phyloP scores from a whole-genome alignment of 1,139 yeast species.

The Sugiyamaella pinicola region DNA sequence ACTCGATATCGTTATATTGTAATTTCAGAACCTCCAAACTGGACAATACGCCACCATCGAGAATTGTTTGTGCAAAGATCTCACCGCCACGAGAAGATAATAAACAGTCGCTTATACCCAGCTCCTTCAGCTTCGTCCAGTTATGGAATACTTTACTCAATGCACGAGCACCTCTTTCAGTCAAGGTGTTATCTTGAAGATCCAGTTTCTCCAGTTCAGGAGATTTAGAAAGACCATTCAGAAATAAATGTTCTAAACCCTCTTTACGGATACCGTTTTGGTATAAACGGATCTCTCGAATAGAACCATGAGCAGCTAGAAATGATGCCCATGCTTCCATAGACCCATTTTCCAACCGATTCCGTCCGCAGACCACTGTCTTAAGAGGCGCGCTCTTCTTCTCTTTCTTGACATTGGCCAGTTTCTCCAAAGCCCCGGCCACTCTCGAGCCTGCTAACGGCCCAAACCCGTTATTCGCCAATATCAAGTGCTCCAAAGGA shows the following conservation, averaged over 20 bases:
- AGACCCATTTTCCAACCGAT: slow-evolving; percentile 94
- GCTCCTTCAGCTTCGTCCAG: slow-evolving; percentile 67
- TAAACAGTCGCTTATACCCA: slow-evolving; percentile 87
- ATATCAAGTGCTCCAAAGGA: slow-evolving; percentile 78
- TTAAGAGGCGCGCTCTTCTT: slow-evolving; percentile 51
- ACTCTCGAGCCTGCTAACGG: slow-evolving; percentile 96
- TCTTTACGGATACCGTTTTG: slow-evolving; percentile 97
- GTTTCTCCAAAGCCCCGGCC: slow-evolving; percentile 76
- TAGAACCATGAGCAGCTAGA: slow-evolving; percentile 73
- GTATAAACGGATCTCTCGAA: slow-evolving; percentile 76
- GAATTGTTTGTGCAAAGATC: slow-evolving; percentile 49
- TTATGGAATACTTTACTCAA: slow-evolving; percentile 59
- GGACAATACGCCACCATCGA: slow-evolving; percentile 35
- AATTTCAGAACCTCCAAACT: slow-evolving; percentile 63
- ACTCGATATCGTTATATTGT: slow-evolving; percentile 88
- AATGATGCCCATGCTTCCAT: slow-evolving; percentile 61
- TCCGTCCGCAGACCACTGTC: slow-evolving; percentile 94
- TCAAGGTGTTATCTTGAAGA: slow-evolving; percentile 93
- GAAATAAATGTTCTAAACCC: slow-evolving; percentile 76
- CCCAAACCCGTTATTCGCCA: slow-evolving; percentile 96
- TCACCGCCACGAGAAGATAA: slow-evolving; percentile 72
- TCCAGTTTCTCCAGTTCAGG: slow-evolving; percentile 68
- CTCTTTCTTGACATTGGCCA: slow-evolving; percentile 65
- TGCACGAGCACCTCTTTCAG: slow-evolving; percentile 76
- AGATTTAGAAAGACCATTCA: slow-evolving; percentile 68